Evolutionary conservation across 1,284 basidiomycete species (phyloP).

Genomic region (Ustilago shanxiensis): DNA sequence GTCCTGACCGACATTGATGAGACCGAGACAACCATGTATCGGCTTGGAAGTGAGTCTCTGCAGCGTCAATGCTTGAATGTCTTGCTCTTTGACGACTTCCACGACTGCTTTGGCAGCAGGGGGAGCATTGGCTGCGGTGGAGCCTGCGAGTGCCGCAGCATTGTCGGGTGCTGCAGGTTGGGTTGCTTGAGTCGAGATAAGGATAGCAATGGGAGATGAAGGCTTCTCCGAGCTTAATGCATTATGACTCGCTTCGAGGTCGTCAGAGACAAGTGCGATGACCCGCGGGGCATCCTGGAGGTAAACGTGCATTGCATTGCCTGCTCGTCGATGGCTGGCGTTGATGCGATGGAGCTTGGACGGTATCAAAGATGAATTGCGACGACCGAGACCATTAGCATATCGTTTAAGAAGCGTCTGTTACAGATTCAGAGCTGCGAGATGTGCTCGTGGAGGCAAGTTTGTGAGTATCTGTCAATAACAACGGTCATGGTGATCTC

Average conservation of each 20-base stretch:
- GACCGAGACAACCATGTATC: slow-evolving; percentile 58
- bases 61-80: slow-evolving; percentile 28
- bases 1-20: slow-evolving; percentile 65
- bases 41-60: slow-evolving; percentile 40
- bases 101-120: slow-evolving; percentile 47
- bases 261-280: slow-evolving; percentile 46
- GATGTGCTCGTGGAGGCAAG: too few relatives aligned
- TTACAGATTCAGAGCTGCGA: not conserved
- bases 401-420: not conserved
- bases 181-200: slow-evolving; percentile 37
- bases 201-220: slow-evolving; percentile 31
- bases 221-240: slow-evolving; percentile 9
- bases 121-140: slow-evolving; percentile 22
- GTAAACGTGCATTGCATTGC: slow-evolving; percentile 63
- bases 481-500: slow-evolving; percentile 6
- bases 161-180: slow-evolving; percentile 17
- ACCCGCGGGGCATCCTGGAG: slow-evolving; percentile 57
- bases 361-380: not conserved
- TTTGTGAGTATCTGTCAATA: too few relatives aligned
- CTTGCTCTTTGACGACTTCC: slow-evolving; percentile 48
- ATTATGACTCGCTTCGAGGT: slow-evolving; percentile 9
- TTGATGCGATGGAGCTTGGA: not conserved
- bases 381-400: not conserved
- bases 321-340: not conserved
- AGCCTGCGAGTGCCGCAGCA: slow-evolving; percentile 18